A percentile compares a stretch with the other conserved stretches of the same genome.
These are phyloP conservation scores for Phialemonium atrogriseum DNA, from an alignment of 2,329 filamentous ascomycete species.

Conservation along the genomic window DNA sequence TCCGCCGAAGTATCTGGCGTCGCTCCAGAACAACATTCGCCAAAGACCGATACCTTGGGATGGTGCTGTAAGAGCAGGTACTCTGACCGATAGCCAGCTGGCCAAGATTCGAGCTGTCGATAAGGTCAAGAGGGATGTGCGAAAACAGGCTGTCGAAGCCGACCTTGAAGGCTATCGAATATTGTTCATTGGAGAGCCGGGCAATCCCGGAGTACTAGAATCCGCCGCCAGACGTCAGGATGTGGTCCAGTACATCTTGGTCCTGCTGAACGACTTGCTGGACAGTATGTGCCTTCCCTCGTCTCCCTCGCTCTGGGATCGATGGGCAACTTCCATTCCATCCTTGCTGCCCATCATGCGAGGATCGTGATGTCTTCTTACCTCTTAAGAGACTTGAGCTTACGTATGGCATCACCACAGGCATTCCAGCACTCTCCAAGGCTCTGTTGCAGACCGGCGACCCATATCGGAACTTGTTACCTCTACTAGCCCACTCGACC, in stretches of 20 bases:
- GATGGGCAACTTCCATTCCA: not conserved
- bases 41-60: conserved; percentile 96
- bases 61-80: conserved; percentile 85
- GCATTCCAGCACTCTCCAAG: conserved; percentile 69
- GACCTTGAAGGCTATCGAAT: conserved; percentile 73
- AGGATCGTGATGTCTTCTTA: not conserved
- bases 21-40: conserved; percentile 94
- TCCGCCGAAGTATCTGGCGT: conserved; percentile 74
- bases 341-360: too few species aligned
- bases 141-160: conserved; percentile 70
- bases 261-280: conserved; percentile 79
- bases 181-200: conserved; percentile 71
- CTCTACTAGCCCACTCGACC: conserved; percentile 73
- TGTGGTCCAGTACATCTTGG: conserved; percentile 91
- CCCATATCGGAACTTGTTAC: conserved; percentile 77
- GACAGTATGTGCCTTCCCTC: conserved; percentile 51
- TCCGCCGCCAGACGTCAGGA: conserved; percentile 77
- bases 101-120: conserved; percentile 95
- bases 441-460: conserved; percentile 67
- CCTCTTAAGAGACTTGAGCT: conserved; percentile 4
- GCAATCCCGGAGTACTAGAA: conserved; percentile 66
- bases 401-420: conserved; percentile 35
- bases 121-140: conserved; percentile 88
- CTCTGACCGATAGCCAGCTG: conserved; percentile 87
- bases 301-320: conserved; percentile 3